Evolutionary conservation across 176 grass and related monocot genomes (phyloP), one percentile per base, ranked within the genome.

Genomic region (Coix lacrymajobi): DNA sequence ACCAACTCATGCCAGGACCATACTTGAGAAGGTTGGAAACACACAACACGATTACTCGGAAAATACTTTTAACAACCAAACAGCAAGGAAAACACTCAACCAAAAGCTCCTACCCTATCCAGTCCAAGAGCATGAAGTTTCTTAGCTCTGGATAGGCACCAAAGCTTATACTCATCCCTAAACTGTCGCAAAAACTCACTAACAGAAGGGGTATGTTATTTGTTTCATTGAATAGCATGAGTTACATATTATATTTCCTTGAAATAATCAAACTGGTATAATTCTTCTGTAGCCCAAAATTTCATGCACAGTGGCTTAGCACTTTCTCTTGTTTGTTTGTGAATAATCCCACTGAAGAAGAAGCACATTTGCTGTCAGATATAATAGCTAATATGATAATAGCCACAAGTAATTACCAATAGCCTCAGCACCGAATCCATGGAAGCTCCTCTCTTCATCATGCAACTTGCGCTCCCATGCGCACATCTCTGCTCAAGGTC

Each of bases 401-500:
- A 20, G n/a, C 34, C 11, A 39, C 67, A 58, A 26, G 10, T 75
- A 93, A 31, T 81, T 90, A 93, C 96, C 89, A 62, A 81, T 85
- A 31, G 87, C 86, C 69, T 82, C 85, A 25, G 79, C 83, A 30
- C 79, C 82, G 22, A 90, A 32, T 84, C 87, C 89, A 33, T 30
- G 32, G 33, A 92, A 48, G 65, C 57, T 93, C 82, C 89, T 90
- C 62, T 90, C 85, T 33, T 88, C 85, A 37, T 93, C 87, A 64
- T 87, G 74, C 37, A 88, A 69, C 73, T 90, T 91, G 16, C 87
- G 87, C 76, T 98, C 89, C 92, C 89, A 93, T n/a, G 46, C 48
- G 11, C 91, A 98, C 89, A 95, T 93, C 33, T 98, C 96, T 98
- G 89, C 66, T 87, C 44, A 62, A 81, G 30, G 54, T 39, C 15